Percentiles rank a stretch among this genome's conserved stretches.
These are phyloP conservation scores for Micractinium sp. DNA, from an alignment of 139 green algal genomes.

Conservation along the genomic window DNA sequence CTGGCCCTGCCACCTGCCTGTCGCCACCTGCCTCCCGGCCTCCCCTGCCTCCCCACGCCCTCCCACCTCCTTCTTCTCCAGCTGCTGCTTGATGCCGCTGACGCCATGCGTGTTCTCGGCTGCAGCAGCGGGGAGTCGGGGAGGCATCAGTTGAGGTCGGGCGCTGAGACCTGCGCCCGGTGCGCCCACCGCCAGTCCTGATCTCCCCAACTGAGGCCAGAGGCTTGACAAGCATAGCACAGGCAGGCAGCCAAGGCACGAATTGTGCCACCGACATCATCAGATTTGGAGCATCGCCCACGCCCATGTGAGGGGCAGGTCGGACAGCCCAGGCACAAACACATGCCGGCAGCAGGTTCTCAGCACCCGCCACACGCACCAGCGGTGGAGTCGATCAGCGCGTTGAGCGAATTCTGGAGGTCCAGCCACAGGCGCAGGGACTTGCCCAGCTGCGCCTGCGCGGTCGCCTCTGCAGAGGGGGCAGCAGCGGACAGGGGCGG, in stretches of 20 bases:
- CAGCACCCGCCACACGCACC: conserved; percentile 55
- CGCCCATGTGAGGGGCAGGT: not conserved
- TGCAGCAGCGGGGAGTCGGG: not conserved
- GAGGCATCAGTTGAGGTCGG: not conserved
- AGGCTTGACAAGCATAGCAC: no score
- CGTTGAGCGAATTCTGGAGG: conserved; percentile 87
- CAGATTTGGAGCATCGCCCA: no score
- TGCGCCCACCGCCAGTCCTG: no score
- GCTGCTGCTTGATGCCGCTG: conserved; percentile 82
- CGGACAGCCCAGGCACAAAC: not conserved
- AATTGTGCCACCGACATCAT: no score
- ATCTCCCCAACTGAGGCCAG: no score
- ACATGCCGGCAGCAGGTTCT: not conserved
- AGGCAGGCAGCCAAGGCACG: no score
- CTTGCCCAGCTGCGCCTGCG: conserved; percentile 51
- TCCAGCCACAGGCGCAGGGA: conserved; percentile 75
- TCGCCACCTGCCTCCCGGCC: no score
- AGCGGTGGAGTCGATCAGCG: conserved; percentile 85
- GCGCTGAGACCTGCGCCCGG: not conserved
- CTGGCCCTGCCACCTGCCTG: no score
- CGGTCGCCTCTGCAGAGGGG: conserved; percentile 1
- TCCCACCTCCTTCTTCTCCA: conserved; percentile 96
- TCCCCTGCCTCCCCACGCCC: no score
- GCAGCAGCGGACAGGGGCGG: not conserved
- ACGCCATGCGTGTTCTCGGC: conserved; percentile 39